A percentile compares a stretch with the other conserved stretches of the same genome.
Evolutionary conservation across 768 basidiomycete species (phyloP).

Genomic region (Mycena galopus): DNA sequence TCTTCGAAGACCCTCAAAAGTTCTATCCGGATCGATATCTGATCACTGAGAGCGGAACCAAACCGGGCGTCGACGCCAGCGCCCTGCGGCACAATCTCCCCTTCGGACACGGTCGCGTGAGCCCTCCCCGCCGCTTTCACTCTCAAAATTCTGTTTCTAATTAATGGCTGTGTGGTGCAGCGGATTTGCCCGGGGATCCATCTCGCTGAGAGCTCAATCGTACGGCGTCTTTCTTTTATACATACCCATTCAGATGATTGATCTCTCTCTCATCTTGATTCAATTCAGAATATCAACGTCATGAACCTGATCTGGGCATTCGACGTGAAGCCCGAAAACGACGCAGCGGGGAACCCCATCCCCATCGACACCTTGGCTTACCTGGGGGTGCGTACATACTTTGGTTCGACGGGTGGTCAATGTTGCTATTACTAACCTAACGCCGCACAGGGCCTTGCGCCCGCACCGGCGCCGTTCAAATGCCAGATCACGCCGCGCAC

Average conservation of each 20-base stretch:
- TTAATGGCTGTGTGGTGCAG: background rate
- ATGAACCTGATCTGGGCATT: background rate
- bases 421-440: background rate
- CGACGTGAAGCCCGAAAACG: background rate
- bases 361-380: background rate
- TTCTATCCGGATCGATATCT: constrained; percentile 10
- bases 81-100: constrained; percentile 5
- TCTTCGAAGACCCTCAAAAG: constrained; percentile 1
- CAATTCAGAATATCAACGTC: background rate
- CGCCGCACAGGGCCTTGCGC: background rate
- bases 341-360: background rate
- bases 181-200: constrained; percentile 6
- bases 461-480: background rate
- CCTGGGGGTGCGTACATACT: background rate
- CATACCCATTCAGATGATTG: constrained; percentile 28
- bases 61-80: constrained; percentile 10
- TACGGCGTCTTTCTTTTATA: constrained; percentile 25
- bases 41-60: constrained; percentile 11
- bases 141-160: background rate
- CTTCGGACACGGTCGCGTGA: constrained; percentile 14
- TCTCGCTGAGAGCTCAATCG: background rate
- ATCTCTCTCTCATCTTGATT: background rate
- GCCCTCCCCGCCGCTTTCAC: background rate
- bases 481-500: constrained; percentile 37
- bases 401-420: background rate